Conservation (phyloP, 208 protist genomes). For the Trypanosoma brucei region DNA sequence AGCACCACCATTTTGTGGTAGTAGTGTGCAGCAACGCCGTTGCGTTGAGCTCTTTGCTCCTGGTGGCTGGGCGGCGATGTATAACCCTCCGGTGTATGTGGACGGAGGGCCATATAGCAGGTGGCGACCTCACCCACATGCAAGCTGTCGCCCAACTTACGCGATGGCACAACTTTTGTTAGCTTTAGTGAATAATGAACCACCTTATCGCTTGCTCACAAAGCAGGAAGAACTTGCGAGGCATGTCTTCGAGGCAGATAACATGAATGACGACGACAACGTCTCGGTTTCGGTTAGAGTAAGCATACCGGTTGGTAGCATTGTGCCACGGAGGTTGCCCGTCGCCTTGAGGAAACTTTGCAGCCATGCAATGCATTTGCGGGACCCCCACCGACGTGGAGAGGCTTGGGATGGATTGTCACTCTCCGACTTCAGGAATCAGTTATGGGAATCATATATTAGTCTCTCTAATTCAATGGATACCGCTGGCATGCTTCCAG, state of each 20-base stretch:
- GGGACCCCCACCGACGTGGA: background rate
- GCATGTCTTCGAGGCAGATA: background rate
- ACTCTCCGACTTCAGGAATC: slow-evolving; percentile 6
- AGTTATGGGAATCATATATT: background rate
- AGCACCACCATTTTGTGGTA: slow-evolving; percentile 2
- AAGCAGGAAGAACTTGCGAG: slow-evolving; percentile 22
- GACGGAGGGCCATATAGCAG: slow-evolving; percentile 36
- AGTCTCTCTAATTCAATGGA: too few relatives aligned
- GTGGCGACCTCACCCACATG: slow-evolving; percentile 61
- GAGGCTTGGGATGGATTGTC: background rate
- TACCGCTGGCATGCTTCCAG: background rate
- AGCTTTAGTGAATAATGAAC: slow-evolving; percentile 35
- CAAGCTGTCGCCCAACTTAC: slow-evolving; percentile 46
- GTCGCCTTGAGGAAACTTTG: slow-evolving; percentile 14
- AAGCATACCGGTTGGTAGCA: slow-evolving; percentile 27
- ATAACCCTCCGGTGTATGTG: slow-evolving; percentile 32
- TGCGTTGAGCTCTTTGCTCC: slow-evolving; percentile 9
- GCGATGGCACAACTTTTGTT: slow-evolving; percentile 54
- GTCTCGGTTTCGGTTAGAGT: slow-evolving; percentile 5
- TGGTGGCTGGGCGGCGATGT: slow-evolving; percentile 21
- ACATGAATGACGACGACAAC: slow-evolving; percentile 3
- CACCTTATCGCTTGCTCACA: slow-evolving; percentile 36
- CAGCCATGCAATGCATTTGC: slow-evolving; percentile 2
- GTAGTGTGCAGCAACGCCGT: slow-evolving; percentile 1
- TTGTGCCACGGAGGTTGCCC: slow-evolving; percentile 28